Conservation (phyloP, 306 rosid genomes). For the Glycine tomentella region DNA sequence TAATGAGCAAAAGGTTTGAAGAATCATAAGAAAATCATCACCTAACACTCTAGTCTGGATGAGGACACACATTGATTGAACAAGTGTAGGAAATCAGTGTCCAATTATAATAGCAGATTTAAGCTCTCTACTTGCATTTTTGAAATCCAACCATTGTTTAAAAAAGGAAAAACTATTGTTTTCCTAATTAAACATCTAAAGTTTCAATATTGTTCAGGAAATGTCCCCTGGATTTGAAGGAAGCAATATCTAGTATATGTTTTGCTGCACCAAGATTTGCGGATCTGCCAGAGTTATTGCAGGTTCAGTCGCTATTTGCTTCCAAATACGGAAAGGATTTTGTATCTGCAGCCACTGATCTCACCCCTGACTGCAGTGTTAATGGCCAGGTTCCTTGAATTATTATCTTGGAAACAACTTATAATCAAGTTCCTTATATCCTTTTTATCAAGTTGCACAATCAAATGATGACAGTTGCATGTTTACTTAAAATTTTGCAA, state of each 20-base stretch:
- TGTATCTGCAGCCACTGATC: conserved; percentile 80
- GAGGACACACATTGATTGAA: background rate
- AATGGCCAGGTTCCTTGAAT: conserved; percentile 80
- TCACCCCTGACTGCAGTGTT: conserved; percentile 87
- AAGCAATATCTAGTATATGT: conserved; percentile 89
- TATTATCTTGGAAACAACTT: conserved; percentile 34
- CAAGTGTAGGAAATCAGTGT: background rate
- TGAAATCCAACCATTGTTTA: too few species aligned
- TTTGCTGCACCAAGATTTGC: conserved; percentile 96
- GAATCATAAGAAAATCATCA: background rate
- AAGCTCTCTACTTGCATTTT: too few species aligned
- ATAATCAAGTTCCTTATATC: background rate
- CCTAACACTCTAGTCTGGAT: background rate
- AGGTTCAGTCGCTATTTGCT: conserved; percentile 81
- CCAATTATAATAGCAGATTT: too few species aligned
- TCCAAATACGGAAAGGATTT: conserved; percentile 88
- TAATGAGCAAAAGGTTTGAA: background rate
- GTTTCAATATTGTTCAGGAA: conserved; percentile 60
- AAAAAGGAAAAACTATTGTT: background rate
- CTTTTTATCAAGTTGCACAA: background rate
- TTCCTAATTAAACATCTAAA: conserved; percentile 18
- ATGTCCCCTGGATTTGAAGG: conserved; percentile 92
- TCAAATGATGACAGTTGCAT: background rate
- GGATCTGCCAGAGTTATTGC: conserved; percentile 86
- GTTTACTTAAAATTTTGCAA: background rate